Evolutionary conservation across 2,329 filamentous ascomycete species (phyloP), one percentile per base, ranked within the genome.

Genomic region (Botrytis medusae): DNA sequence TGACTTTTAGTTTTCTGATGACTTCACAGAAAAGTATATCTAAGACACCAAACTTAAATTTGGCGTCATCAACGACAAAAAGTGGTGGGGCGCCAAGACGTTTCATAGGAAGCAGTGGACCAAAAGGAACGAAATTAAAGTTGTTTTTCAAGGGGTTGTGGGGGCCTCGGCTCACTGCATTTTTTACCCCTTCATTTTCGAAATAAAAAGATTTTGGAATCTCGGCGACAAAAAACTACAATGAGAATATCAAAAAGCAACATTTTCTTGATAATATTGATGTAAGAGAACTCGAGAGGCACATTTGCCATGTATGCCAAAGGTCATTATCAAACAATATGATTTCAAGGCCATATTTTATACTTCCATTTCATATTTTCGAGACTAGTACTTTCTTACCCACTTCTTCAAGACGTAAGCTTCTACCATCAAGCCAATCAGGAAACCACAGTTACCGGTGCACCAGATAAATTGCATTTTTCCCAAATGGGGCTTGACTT

Each of bases 161-260:
- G n/a, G 25, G 25, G 25, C 37, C n/a, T 63, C 16, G 40, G 37
- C 61, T 62, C 37, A 46, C 40, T 46, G 34, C 60, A 18, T 46
- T 64, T 40, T 64, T 64, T 64, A 46, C 62, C 40, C 62, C 42
- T 64, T 64, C 62, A 64, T 64, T 46, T 46, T 64, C 42, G 25
- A n/a, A n/a, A n/a, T 1, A 61, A 61, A 40, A 16, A 61, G 8
- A 40, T 9, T 37, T 61, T 61, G 12, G 20, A 10, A 61, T 25
- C 25, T 16, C 6, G 3, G 22, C 12, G 34, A 25, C 40, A 25
- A n/a, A 22, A 16, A 37, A 61, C 10, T 40, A 8, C 34, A 61
- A 16, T 37, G 12, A 40, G 22, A 16, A 61, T 7, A 60, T 34
- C 10, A 2, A n/a, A 5, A n/a, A 7, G 3, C 51, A 29, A 54